These are phyloP conservation scores for Gossypium anomalum DNA, from an alignment of 345 rosid species.

Conservation along the genomic window DNA sequence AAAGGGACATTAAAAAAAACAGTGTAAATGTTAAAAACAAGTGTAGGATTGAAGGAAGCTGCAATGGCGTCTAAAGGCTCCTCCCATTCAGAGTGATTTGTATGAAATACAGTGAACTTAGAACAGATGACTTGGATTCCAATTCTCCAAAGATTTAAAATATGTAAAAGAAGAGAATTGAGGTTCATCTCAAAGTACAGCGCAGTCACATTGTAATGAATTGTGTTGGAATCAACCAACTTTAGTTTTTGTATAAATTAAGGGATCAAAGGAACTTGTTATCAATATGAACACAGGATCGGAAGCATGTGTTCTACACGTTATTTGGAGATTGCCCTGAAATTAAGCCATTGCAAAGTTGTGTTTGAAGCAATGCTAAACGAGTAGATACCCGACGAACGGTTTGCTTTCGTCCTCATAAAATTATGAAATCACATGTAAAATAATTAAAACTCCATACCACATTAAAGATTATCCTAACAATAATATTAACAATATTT, in stretches of 20 bases:
- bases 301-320: too few species aligned
- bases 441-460: too few species aligned
- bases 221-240: not conserved
- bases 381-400: too few species aligned
- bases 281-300: too few species aligned
- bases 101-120: not conserved
- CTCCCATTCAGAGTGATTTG: not conserved
- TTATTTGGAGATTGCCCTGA: too few species aligned
- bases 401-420: too few species aligned
- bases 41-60: constrained; percentile 1
- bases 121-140: not conserved
- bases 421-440: too few species aligned
- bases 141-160: not conserved
- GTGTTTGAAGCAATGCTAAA: too few species aligned
- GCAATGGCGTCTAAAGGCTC: not conserved
- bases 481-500: too few species aligned
- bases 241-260: not conserved
- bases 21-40: not conserved
- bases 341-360: too few species aligned
- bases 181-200: not conserved
- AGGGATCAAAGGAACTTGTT: too few species aligned
- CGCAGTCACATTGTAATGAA: not conserved
- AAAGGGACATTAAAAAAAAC: not conserved
- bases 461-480: too few species aligned
- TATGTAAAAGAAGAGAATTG: not conserved